Evolutionary conservation across 2,329 filamentous ascomycete species (phyloP).

Genomic region (Scortechinia acanthostroma): DNA sequence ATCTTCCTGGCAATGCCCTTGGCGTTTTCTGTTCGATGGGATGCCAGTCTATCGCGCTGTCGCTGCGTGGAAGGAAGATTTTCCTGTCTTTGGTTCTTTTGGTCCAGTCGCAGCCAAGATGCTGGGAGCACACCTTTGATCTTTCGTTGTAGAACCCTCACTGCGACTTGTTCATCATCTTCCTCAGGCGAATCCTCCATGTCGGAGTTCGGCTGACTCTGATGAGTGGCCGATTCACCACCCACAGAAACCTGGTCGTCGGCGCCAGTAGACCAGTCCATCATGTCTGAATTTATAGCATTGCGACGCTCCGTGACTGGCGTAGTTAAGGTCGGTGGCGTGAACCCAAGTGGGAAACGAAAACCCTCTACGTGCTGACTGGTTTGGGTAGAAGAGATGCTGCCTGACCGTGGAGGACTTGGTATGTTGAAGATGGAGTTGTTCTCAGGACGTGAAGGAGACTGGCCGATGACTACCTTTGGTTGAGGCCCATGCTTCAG

Average conservation of each 20-base stretch:
- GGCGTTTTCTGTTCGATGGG: conserved; percentile 14
- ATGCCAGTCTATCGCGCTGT: not conserved
- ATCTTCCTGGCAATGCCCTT: conserved; percentile 23
- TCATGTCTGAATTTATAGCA: not conserved
- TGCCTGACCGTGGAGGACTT: conserved; percentile 28
- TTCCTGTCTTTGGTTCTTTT: not conserved
- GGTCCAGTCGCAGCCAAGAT: conserved; percentile 31
- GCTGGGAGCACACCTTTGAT: conserved; percentile 38
- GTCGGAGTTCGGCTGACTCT: conserved; percentile 1
- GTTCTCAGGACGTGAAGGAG: no score
- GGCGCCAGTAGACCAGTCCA: not conserved
- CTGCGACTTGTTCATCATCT: conserved; percentile 12
- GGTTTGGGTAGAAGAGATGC: conserved; percentile 13
- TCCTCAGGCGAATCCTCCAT: conserved; percentile 10
- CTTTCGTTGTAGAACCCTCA: conserved; percentile 23
- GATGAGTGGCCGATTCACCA: not conserved
- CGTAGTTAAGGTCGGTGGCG: conserved; percentile 9
- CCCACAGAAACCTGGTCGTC: not conserved
- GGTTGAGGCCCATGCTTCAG: no score
- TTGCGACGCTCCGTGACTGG: not conserved
- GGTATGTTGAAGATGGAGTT: conserved; percentile 18
- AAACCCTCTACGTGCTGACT: conserved; percentile 13
- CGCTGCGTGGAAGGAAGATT: not conserved
- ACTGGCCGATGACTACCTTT: no score
- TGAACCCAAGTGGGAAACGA: conserved; percentile 22